Evolutionary conservation across 495 filamentous ascomycete genomes (phyloP).

Genomic region (Baudoinia panamericana): DNA sequence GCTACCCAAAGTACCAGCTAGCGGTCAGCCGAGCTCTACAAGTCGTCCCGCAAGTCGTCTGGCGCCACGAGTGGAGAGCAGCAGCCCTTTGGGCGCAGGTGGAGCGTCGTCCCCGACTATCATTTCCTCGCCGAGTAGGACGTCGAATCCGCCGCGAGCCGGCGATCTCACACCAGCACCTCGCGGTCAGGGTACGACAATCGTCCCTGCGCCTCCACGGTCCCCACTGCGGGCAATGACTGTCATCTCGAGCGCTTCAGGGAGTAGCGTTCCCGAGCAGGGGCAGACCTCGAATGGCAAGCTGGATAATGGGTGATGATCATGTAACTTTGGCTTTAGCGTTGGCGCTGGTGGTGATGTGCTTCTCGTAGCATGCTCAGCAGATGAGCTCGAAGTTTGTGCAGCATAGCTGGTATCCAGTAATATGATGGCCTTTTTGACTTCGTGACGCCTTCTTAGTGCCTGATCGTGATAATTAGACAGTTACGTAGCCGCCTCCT

Average conservation of each 20-base stretch:
- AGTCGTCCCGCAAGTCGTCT: neutral
- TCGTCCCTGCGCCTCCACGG: conserved; percentile 3
- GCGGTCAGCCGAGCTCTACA: neutral
- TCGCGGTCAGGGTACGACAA: neutral
- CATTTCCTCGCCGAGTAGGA: neutral
- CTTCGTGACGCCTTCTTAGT: too few relatives aligned
- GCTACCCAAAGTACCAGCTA: neutral
- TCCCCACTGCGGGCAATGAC: neutral
- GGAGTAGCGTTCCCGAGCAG: too few relatives aligned
- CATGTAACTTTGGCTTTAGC: neutral
- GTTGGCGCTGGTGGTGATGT: too few relatives aligned
- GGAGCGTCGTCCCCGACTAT: neutral
- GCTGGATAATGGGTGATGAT: neutral
- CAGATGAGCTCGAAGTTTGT: too few relatives aligned
- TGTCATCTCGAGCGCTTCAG: neutral
- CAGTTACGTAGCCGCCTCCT: conserved; percentile 53
- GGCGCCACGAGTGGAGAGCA: neutral
- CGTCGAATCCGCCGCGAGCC: neutral
- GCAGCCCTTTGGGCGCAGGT: neutral
- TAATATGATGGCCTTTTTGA: too few relatives aligned
- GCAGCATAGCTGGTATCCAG: too few relatives aligned
- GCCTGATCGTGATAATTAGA: too few relatives aligned
- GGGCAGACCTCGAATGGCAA: too few relatives aligned
- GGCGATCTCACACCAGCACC: neutral
- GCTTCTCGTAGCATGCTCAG: too few relatives aligned